Base-by-base conservation (phyloP, 2,329 filamentous ascomycete species). In the Gaeumannomyces tritici region DNA sequence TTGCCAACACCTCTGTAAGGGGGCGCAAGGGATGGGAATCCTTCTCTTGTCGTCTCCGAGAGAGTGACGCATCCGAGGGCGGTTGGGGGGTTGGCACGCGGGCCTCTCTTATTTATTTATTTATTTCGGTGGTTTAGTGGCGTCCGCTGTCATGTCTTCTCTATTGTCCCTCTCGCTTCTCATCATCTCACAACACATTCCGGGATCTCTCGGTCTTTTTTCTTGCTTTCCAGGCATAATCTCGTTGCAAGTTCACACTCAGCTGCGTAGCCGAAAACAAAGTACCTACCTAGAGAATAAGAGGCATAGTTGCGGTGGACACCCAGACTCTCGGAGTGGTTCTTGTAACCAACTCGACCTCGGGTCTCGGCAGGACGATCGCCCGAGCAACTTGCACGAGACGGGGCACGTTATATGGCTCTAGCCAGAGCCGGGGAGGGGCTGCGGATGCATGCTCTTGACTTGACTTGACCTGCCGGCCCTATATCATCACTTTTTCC, bases 291-390 rank as follows among this genome's bases (percentile, higher is more conserved):
- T n/a, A n/a, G n/a, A n/a, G n/a, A n/a, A n/a, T n/a, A n/a, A n/a
- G 35, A 21, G 8, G 7, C 7, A 21, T 66, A 7, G 67, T 70
- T 33, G 13, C 27, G 61, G 26, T 31, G 42, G 42, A 21, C 4
- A n/a, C 42, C 42, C 42, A 51, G 8, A n/a, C 42, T 51, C 42
- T 51, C 42, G 42, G 42, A 3, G 42, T 51, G 5, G 42, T n/a
- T 2, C 42, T 51, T n/a, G 42, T 51, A 8, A 51, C 42, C 18
- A 51, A 51, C 42, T 51, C 42, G 11, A 51, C 42, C 42, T 51
- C 18, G 2, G 42, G 42, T 21, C 42, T 51, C 42, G 42, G 42
- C 18, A 51, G 42, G 42, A 51, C 42, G n/a, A 51, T 51, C 5
- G 42, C 42, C n/a, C 11, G 42, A 51, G 42, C 42, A 51, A 8